Base-by-base conservation (phyloP, 2,329 filamentous ascomycete genomes). In the Penicillium fuscoglaucum region DNA sequence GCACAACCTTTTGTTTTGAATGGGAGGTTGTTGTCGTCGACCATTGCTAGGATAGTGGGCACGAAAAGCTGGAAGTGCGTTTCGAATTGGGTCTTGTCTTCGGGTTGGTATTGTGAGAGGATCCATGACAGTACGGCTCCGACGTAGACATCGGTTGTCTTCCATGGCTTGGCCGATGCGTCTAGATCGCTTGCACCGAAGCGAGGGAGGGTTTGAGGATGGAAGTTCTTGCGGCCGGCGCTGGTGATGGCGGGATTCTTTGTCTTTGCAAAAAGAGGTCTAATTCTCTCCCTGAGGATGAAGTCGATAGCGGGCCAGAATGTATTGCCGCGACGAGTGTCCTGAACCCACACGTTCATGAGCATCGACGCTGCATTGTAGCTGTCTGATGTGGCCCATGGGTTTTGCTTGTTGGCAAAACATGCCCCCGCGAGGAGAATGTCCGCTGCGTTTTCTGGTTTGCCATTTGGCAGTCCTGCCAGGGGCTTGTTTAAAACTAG, bases 51-150 rank as follows among this genome's bases (percentile, higher is more conserved):
- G 19, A 79, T 72, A 1, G 77, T 70, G 1, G 78, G 78, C 2
- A 79, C 69, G 17, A 79, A 70, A n/a, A 79, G 70, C 3, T 75
- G 74, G 59, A 79, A 78, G 24, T 80, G 77, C 17, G 66, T 60
- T 64, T 80, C 78, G n/a, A 80, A 66, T 40, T 67, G 58, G 15
- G 50, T 41, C 33, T 65, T 61, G 41, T 73, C 67, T 3, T 61
- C 61, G 3, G 69, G 28, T 74, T 74, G 64, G 61, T 77, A 78
- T 52, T 71, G 72, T 3, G 63, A 59, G 35, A 76, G 55, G 31
- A 74, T 67, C 72, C 76, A 76, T 15, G 65, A 65, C 6, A 77
- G 62, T 1, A 75, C 69, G 1, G 74, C 70, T 6, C 71, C 69
- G 39, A 72, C 65, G 61, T 76, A 76, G 29, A 75, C 65, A 60